Conservation (phyloP, 495 filamentous ascomycete species). For the Cercophora newfieldiana region DNA sequence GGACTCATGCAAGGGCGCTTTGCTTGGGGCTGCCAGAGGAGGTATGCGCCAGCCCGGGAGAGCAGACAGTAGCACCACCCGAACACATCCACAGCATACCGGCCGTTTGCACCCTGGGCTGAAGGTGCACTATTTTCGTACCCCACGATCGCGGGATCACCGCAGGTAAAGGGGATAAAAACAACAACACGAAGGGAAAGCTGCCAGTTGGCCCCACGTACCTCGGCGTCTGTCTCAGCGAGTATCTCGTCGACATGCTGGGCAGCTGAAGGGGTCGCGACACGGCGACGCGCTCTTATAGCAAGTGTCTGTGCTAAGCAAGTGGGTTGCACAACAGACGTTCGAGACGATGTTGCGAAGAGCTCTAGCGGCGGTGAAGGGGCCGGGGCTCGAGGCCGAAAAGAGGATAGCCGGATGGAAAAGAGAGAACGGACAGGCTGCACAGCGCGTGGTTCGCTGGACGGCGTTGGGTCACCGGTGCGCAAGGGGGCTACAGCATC, state of each 20-base stretch:
- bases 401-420: neutral
- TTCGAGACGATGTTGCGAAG: neutral
- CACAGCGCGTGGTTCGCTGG: neutral
- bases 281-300: conserved; percentile 23
- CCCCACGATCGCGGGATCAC: neutral
- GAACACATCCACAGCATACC: no score
- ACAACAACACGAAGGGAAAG: neutral
- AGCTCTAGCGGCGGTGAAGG: neutral
- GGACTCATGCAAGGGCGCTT: neutral
- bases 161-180: neutral
- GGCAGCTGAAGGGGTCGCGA: conserved; percentile 17
- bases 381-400: neutral
- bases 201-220: conserved; percentile 29
- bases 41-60: neutral
- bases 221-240: conserved; percentile 54
- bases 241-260: conserved; percentile 42
- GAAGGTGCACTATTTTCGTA: no score
- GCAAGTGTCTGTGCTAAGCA: conserved; percentile 6
- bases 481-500: neutral
- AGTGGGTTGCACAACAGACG: neutral
- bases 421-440: neutral
- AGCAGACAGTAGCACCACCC: neutral
- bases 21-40: neutral
- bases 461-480: neutral
- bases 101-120: no score